Evolutionary conservation across 2,329 filamentous ascomycete genomes (phyloP).

Genomic region (Diplodia sapinea): DNA sequence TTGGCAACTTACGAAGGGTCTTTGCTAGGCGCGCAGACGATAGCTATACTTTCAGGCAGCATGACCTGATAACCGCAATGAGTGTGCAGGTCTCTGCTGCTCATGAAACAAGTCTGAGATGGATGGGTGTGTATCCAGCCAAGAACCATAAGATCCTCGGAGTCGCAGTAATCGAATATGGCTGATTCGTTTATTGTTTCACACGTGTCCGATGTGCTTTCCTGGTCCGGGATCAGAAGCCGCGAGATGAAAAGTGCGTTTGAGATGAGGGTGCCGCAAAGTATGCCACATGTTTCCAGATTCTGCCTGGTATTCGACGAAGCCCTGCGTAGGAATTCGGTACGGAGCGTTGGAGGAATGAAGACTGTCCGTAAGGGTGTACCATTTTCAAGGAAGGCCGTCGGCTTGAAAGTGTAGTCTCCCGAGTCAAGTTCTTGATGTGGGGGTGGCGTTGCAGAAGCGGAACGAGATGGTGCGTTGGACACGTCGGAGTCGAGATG

Average conservation of each 20-base stretch:
- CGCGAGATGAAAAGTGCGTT: conserved; percentile 92
- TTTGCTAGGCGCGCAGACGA: conserved; percentile 89
- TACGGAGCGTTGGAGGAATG: conserved; percentile 76
- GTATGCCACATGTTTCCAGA: conserved; percentile 92
- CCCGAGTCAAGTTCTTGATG: conserved; percentile 52
- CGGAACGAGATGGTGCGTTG: conserved; percentile 37
- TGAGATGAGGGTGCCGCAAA: conserved; percentile 88
- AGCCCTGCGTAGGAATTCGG: conserved; percentile 75
- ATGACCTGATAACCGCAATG: conserved; percentile 94
- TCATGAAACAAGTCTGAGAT: conserved; percentile 97
- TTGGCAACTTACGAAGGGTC: conserved; percentile 69
- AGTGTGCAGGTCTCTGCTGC: conserved; percentile 89
- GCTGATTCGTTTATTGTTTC: conserved; percentile 87
- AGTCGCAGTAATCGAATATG: conserved; percentile 88
- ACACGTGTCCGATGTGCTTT: conserved; percentile 88
- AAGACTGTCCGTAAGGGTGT: conserved; percentile 86
- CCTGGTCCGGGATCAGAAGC: conserved; percentile 89
- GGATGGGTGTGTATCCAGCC: conserved; percentile 99
- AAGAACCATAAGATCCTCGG: conserved; percentile 80
- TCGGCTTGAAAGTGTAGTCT: conserved; percentile 80
- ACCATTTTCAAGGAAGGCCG: conserved; percentile 88
- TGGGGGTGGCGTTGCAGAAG: conserved; percentile 37
- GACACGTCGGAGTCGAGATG: conserved; percentile 32
- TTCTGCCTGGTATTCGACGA: conserved; percentile 77
- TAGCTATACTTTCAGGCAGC: conserved; percentile 94